These are phyloP conservation scores for Leptomonas pyrrhocoris DNA, from an alignment of 208 protist genomes.

Conservation along the genomic window DNA sequence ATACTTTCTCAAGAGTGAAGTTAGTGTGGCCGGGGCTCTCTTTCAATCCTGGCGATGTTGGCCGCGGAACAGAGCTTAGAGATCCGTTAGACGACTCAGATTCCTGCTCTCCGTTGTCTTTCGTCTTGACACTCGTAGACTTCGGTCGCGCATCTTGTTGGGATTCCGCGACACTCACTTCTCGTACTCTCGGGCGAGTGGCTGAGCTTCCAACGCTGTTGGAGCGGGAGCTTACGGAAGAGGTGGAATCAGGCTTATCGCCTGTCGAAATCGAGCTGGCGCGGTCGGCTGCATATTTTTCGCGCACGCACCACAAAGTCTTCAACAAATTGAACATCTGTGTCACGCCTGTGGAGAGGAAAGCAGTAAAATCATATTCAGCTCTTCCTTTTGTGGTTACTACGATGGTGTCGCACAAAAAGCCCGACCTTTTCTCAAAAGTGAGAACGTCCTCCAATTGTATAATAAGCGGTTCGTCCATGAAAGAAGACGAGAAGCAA, in stretches of 20 bases:
- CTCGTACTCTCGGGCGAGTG: not conserved
- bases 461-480: slow-evolving; percentile 45
- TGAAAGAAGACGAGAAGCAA: slow-evolving; percentile 61
- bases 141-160: not conserved
- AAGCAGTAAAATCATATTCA: slow-evolving; percentile 57
- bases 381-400: slow-evolving; percentile 27
- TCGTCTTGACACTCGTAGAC: not conserved
- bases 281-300: slow-evolving; percentile 34
- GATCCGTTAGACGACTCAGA: not conserved
- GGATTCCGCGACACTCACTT: slow-evolving; percentile 18
- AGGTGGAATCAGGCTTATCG: slow-evolving; percentile 3
- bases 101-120: slow-evolving; percentile 1
- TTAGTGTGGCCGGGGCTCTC: not conserved
- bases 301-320: slow-evolving; percentile 56
- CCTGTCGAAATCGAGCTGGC: slow-evolving; percentile 12
- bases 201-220: slow-evolving; percentile 9
- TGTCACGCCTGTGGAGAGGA: slow-evolving; percentile 38
- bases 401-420: slow-evolving; percentile 55
- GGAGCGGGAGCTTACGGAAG: not conserved
- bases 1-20: not conserved
- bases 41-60: not conserved
- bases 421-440: slow-evolving; percentile 38
- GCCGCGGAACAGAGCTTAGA: not conserved
- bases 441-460: slow-evolving; percentile 46
- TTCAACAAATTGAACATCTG: slow-evolving; percentile 56